A percentile compares a stretch with the other conserved stretches of the same genome.
Conservation (phyloP, 108 stramenopile species). For the Nannochloropsis salina region DNA sequence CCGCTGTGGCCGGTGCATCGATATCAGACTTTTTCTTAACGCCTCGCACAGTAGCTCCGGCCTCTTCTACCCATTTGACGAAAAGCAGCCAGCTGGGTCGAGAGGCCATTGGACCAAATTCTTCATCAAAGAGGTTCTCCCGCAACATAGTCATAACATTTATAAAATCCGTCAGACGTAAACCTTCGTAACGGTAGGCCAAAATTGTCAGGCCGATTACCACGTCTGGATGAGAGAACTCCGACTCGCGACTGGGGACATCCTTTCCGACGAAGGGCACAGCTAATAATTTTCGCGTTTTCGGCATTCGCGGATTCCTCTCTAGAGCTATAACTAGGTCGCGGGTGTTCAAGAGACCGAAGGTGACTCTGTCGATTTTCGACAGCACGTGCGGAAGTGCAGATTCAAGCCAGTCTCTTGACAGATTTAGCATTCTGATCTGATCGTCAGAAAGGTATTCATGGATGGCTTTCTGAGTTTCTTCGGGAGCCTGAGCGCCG, state of each 20-base stretch:
- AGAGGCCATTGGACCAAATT: slow-evolving; percentile 81
- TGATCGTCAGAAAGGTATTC: slow-evolving; percentile 89
- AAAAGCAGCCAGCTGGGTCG: slow-evolving; percentile 81
- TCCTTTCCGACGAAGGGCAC: slow-evolving; percentile 98
- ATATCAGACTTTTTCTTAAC: slow-evolving; percentile 24
- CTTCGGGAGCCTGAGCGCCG: slow-evolving; percentile 17
- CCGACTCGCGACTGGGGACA: slow-evolving; percentile 89
- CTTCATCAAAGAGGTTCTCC: slow-evolving; percentile 84
- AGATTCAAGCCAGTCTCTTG: slow-evolving; percentile 79
- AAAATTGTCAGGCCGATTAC: slow-evolving; percentile 92
- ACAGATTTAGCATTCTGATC: slow-evolving; percentile 95
- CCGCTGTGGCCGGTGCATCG: slow-evolving; percentile 13
- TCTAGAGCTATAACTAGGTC: slow-evolving; percentile 44
- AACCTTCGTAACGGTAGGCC: slow-evolving; percentile 94
- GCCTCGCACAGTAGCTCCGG: slow-evolving; percentile 87
- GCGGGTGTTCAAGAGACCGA: slow-evolving; percentile 62
- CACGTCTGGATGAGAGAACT: slow-evolving; percentile 97
- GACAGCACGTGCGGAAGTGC: slow-evolving; percentile 83
- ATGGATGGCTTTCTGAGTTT: slow-evolving; percentile 59
- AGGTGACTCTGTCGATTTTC: slow-evolving; percentile 96
- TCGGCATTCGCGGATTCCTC: slow-evolving; percentile 74
- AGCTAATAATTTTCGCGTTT: slow-evolving; percentile 81
- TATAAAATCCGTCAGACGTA: slow-evolving; percentile 81
- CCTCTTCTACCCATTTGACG: slow-evolving; percentile 83
- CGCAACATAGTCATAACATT: slow-evolving; percentile 73